Evolutionary conservation across 106 monocot species (phyloP).

Genomic region (Gastrodia elata): DNA sequence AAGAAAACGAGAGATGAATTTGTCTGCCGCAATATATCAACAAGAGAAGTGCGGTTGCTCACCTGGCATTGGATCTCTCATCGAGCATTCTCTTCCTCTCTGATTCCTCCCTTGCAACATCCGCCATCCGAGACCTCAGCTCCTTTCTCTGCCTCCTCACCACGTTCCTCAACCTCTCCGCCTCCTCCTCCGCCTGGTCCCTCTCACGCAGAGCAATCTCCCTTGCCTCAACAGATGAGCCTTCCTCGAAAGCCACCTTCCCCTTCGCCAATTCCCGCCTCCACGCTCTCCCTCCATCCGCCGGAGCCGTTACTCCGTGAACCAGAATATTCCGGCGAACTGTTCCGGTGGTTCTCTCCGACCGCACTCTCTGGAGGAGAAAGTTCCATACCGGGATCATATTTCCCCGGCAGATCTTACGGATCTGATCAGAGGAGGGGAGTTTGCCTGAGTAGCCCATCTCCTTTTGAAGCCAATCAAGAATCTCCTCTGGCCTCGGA

Average conservation of each 20-base stretch:
- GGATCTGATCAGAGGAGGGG: conserved; percentile 71
- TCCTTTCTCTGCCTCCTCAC: conserved; percentile 83
- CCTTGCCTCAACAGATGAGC: conserved; percentile 20
- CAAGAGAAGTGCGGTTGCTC: not conserved
- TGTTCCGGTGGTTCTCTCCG: conserved; percentile 70
- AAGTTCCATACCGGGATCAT: conserved; percentile 86
- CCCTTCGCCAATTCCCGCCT: conserved; percentile 22
- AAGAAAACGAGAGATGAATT: not conserved
- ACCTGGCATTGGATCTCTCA: conserved; percentile 77
- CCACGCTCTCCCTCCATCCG: conserved; percentile 9
- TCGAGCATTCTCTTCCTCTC: conserved; percentile 72
- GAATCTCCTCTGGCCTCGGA: conserved; percentile 62
- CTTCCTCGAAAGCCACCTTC: conserved; percentile 6
- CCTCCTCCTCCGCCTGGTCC: conserved; percentile 75
- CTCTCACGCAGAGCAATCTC: conserved; percentile 57
- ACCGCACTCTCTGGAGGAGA: conserved; percentile 67
- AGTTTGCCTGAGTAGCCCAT: conserved; percentile 73
- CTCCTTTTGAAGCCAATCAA: conserved; percentile 96
- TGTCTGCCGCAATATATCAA: not conserved
- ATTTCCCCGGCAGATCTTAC: conserved; percentile 93
- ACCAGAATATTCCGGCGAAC: conserved; percentile 73
- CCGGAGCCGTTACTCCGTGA: conserved; percentile 37
- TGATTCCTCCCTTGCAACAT: conserved; percentile 69
- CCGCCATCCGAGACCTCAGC: conserved; percentile 53
- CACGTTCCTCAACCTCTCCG: conserved; percentile 45